These are phyloP conservation scores for Diaporthe citrichinensis DNA, from an alignment of 2,329 filamentous ascomycete species.

Conservation along the genomic window DNA sequence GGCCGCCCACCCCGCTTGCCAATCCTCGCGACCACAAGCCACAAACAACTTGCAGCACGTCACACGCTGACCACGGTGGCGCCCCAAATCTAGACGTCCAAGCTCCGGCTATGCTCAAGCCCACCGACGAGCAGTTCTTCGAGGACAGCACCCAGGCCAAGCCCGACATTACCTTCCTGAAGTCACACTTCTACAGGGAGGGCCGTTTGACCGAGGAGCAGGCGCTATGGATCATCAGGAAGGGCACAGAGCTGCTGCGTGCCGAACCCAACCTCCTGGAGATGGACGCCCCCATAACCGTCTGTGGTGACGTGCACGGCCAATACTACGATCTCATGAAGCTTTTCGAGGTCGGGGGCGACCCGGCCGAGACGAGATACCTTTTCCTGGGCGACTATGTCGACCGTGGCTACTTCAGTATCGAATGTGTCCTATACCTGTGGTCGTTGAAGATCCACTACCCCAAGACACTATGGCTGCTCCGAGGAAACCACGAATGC, in stretches of 20 bases:
- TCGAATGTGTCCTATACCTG: constrained; percentile 98
- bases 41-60: constrained; percentile 24
- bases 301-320: constrained; percentile 97
- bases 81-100: constrained; percentile 81
- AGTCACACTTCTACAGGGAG: constrained; percentile 98
- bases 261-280: constrained; percentile 95
- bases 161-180: constrained; percentile 93
- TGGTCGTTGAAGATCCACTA: constrained; percentile 99
- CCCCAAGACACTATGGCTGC: constrained; percentile 95
- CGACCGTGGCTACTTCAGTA: constrained; percentile 98
- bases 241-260: constrained; percentile 88
- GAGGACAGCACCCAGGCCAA: constrained; percentile 88
- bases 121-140: constrained; percentile 95
- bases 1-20: constrained; percentile 39
- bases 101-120: constrained; percentile 93
- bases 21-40: constrained; percentile 39
- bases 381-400: constrained; percentile 98
- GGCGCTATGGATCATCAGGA: constrained; percentile 93
- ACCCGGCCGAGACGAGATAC: constrained; percentile 96
- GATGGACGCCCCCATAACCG: constrained; percentile 99
- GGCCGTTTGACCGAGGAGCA: constrained; percentile 97
- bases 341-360: constrained; percentile 97
- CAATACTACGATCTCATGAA: constrained; percentile 99
- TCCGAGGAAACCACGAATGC: constrained; percentile 98
- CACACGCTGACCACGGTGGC: constrained; percentile 25